Evolutionary conservation across 2,329 filamentous ascomycete species (phyloP).

Genomic region (Claviceps monticola): DNA sequence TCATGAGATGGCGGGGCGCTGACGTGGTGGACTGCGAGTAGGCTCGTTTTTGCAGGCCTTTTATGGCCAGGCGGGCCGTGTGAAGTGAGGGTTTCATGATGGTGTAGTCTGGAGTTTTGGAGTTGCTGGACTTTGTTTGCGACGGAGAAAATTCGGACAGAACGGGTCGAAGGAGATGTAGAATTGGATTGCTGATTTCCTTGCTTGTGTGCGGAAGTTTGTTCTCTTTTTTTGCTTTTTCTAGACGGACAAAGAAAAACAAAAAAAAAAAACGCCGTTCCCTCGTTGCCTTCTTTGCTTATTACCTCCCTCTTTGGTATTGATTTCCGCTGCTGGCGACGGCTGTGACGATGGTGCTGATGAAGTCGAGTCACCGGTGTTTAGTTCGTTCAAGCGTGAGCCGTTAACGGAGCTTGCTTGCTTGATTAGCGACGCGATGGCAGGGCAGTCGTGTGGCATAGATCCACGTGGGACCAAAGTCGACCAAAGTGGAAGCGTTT

Average conservation of each 20-base stretch:
- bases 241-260: no score
- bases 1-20: constrained; percentile 71
- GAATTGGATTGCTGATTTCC: no score
- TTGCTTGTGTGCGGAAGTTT: no score
- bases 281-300: not conserved
- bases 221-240: no score
- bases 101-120: not conserved
- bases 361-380: not conserved
- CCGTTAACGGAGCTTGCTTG: not conserved
- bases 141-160: no score
- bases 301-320: not conserved
- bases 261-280: not conserved
- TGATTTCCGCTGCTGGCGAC: not conserved
- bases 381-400: not conserved
- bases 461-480: no score
- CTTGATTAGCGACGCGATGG: not conserved
- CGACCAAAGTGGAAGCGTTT: not conserved
- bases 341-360: not conserved
- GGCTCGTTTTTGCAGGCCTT: constrained; percentile 26
- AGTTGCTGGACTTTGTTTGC: not conserved
- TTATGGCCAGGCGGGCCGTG: constrained; percentile 19
- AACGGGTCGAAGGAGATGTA: no score
- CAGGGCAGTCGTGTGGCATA: no score
- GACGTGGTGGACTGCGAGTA: constrained; percentile 26
- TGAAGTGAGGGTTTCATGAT: constrained; percentile 22